Evolutionary conservation across 2,329 filamentous ascomycete species (phyloP).

Genomic region (Fusarium sp.): DNA sequence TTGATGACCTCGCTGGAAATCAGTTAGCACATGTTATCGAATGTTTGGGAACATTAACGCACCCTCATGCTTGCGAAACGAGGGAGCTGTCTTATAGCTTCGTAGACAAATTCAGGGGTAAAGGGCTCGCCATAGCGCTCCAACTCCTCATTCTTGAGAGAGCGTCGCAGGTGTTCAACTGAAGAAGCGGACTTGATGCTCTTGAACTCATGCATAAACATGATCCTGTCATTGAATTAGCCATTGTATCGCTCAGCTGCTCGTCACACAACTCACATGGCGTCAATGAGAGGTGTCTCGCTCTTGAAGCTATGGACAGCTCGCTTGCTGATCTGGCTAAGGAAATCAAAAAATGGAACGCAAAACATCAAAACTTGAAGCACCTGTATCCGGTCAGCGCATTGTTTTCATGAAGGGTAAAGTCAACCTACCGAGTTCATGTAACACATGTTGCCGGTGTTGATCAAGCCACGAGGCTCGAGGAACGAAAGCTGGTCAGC

Average conservation of each 20-base stretch:
- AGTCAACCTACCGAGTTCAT: constrained; percentile 90
- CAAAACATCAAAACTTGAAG: constrained; percentile 96
- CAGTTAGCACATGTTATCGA: constrained; percentile 1
- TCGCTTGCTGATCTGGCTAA: constrained; percentile 86
- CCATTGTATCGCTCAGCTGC: neutral
- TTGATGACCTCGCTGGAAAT: constrained; percentile 83
- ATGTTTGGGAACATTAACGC: constrained; percentile 49
- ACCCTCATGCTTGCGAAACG: constrained; percentile 94
- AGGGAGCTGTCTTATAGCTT: constrained; percentile 86
- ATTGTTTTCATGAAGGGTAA: too few relatives aligned
- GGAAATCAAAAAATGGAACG: constrained; percentile 91
- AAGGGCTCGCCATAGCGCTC: constrained; percentile 93
- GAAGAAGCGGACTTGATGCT: constrained; percentile 83
- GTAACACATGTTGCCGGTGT: constrained; percentile 99
- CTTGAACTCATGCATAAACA: constrained; percentile 94
- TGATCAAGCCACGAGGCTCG: constrained; percentile 92
- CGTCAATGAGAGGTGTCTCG: constrained; percentile 91
- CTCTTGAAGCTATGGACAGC: constrained; percentile 94
- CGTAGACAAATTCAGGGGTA: constrained; percentile 94
- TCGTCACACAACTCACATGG: constrained; percentile 74
- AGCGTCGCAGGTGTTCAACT: constrained; percentile 76
- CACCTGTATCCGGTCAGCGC: constrained; percentile 69
- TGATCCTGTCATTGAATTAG: constrained; percentile 70
- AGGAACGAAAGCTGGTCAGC: constrained; percentile 80
- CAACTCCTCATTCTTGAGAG: constrained; percentile 83